Evolutionary conservation across 495 filamentous ascomycete species (phyloP).

Genomic region (Hyphodiscus hymeniophilus): DNA sequence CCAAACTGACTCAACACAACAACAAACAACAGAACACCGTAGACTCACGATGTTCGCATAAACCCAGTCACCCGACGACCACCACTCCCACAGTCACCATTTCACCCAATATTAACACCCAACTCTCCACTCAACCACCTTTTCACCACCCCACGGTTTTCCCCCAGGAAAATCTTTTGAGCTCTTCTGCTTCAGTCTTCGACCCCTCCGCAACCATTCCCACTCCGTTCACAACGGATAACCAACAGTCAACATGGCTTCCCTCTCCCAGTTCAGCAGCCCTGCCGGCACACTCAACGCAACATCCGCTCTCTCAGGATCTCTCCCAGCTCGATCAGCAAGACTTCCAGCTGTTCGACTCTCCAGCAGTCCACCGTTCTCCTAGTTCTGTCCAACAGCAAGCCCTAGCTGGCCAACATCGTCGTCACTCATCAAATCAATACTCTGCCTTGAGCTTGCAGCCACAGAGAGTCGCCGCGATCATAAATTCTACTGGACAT

Average conservation of each 20-base stretch:
- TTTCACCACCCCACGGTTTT: constrained; percentile 42
- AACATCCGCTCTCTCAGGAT: constrained; percentile 27
- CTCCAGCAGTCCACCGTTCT: constrained; percentile 30
- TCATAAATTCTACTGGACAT: constrained; percentile 51
- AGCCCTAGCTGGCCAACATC: constrained; percentile 33
- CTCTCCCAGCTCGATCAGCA: constrained; percentile 14
- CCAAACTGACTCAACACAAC: constrained; percentile 20
- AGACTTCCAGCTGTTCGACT: constrained; percentile 28
- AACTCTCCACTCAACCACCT: constrained; percentile 49
- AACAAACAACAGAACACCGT: constrained; percentile 16
- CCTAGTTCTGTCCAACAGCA: constrained; percentile 38
- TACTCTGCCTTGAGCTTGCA: constrained; percentile 34
- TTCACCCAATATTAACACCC: constrained; percentile 32
- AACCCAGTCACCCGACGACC: constrained; percentile 21
- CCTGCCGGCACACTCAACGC: constrained; percentile 50
- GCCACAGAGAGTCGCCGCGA: constrained; percentile 50
- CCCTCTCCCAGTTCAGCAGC: constrained; percentile 46
- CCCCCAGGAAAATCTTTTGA: constrained; percentile 44
- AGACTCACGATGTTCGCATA: constrained; percentile 37
- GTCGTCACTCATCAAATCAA: constrained; percentile 31
- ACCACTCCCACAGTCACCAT: constrained; percentile 32
- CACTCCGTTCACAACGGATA: constrained; percentile 50
- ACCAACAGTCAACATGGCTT: constrained; percentile 47
- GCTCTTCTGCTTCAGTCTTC: constrained; percentile 36
- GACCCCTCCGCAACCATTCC: constrained; percentile 39